Base-by-base conservation (phyloP, 129 eudicot species). In the Centaurea solstitialis region DNA sequence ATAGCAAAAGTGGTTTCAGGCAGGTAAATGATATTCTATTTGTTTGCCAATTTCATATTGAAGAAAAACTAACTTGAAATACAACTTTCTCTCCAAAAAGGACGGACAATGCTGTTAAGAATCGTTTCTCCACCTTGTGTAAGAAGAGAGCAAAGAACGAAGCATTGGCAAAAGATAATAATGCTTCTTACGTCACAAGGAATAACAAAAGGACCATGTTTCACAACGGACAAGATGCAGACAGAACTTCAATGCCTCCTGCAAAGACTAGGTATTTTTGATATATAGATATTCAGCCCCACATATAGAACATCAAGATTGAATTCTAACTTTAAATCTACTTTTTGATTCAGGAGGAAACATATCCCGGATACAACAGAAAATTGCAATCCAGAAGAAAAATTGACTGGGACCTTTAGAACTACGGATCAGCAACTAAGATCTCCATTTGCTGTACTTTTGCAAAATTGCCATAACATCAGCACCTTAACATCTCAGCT, bases 1-100 rank as follows among this genome's bases (percentile, higher is more conserved):
- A 95, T 95, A 76, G 99, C 99, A 6, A 95, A 95, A 93, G 99
- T 95, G 75, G 99, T 95, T 71, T 95, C 99, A 77, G 99, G 99
- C 85, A 95, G 99, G 99, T 95, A 89, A 83, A 84, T 76, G 59
- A 66, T 76, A 78, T 81, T 76, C n/a, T 43, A 43, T 68, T 73
- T 65, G 30, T 37, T 80, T 70, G 2, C 6, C 23, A 20, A 0
- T 7, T 26, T 70, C 50, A 18, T 30, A 17, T 7, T 22, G 7
- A 71, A 73, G 35, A 70, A 38, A 22, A 37, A 80, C 67, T 26
- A 40, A 62, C 70, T 73, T 23, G 47, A 26, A 9, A 76, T 70
- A 24, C 59, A 18, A 68, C 68, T 50, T 75, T 86, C 17, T 23
- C 9, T 68, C 28, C 33, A 59, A 57, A 35, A 87, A 96, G 99